These are phyloP conservation scores for Chytriomyces confervae DNA, from an alignment of 192 early-diverging fungal genomes.

Conservation along the genomic window DNA sequence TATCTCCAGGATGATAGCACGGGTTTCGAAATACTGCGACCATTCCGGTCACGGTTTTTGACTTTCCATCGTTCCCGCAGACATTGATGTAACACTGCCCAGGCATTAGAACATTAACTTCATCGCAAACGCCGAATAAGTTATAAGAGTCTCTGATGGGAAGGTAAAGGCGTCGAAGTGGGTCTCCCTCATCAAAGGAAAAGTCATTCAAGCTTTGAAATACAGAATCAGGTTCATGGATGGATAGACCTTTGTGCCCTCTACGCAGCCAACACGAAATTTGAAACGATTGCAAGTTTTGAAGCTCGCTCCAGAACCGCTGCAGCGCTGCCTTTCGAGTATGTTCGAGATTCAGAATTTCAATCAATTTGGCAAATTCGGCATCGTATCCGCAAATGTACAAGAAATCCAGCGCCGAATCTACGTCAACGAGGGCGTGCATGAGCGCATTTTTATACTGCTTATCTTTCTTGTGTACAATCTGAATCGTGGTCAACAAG, in stretches of 20 bases:
- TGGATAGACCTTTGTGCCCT: background rate
- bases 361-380: slow-evolving; percentile 6
- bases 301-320: slow-evolving; percentile 9
- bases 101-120: slow-evolving; percentile 11
- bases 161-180: slow-evolving; percentile 13
- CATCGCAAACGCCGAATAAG: slow-evolving; percentile 37
- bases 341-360: slow-evolving; percentile 12
- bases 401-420: slow-evolving; percentile 30
- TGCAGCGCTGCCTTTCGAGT: slow-evolving; percentile 1
- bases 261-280: slow-evolving; percentile 13
- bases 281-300: slow-evolving; percentile 9
- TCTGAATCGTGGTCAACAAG: background rate
- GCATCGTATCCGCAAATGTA: slow-evolving; percentile 21
- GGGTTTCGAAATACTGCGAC: slow-evolving; percentile 38
- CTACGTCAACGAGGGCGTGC: slow-evolving; percentile 25
- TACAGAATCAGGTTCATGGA: background rate
- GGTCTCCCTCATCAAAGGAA: slow-evolving; percentile 1
- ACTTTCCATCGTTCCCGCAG: background rate
- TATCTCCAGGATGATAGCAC: slow-evolving; percentile 43
- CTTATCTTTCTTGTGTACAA: slow-evolving; percentile 15
- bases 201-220: background rate
- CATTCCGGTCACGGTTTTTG: slow-evolving; percentile 16
- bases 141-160: slow-evolving; percentile 17
- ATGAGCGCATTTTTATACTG: slow-evolving; percentile 34
- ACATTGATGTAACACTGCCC: slow-evolving; percentile 31